Base-by-base conservation (phyloP, 495 filamentous ascomycete species). In the Penicillium macrosclerotiorum region DNA sequence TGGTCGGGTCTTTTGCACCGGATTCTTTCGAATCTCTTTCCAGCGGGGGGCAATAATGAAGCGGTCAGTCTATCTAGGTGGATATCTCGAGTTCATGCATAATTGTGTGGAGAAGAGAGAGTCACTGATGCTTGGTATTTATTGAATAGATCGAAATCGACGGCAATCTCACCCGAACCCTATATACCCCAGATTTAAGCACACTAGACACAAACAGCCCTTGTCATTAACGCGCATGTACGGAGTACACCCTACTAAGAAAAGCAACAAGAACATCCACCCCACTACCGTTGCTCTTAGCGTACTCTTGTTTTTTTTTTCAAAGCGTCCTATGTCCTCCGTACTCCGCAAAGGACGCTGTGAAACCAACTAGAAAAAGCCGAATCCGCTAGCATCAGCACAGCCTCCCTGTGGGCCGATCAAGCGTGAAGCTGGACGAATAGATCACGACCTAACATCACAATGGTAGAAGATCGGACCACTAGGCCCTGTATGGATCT, bases 341-440 rank as follows among this genome's bases (percentile, higher is more conserved):
- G n/a, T n/a, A n/a, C n/a, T n/a, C n/a, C n/a, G n/a, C n/a, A n/a
- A n/a, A 37, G 7, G 36, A 38, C 5, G 41, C 16, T 26, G 41
- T 35, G 42, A 38, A 37, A 47, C 43, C 39, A 9, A 35, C 29
- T 40, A 42, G n/a, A 30, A 32, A 38, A 11, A 5, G 25, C 25
- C 23, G 17, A 51, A 38, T 17, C 42, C 53, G 49, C 52, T 49
- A 51, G 43, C 43, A 45, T 17, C 20, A 29, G 39, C 44, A 55
- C 37, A 37, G 44, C 45, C 54, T 55, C 48, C 1, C 14, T 29
- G 45, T 50, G 39, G 51, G 45, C 42, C 51, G 25, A 34, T 52
- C 55, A 59, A 59, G 55, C 55, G 52, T 55, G 52, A 59, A 49
- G 12, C 19, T 52, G 35, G 38, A 44, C 40, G 30, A 20, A 49